Conservation (phyloP, 2,329 filamentous ascomycete species). For the Ascochyta clinopodiicola region DNA sequence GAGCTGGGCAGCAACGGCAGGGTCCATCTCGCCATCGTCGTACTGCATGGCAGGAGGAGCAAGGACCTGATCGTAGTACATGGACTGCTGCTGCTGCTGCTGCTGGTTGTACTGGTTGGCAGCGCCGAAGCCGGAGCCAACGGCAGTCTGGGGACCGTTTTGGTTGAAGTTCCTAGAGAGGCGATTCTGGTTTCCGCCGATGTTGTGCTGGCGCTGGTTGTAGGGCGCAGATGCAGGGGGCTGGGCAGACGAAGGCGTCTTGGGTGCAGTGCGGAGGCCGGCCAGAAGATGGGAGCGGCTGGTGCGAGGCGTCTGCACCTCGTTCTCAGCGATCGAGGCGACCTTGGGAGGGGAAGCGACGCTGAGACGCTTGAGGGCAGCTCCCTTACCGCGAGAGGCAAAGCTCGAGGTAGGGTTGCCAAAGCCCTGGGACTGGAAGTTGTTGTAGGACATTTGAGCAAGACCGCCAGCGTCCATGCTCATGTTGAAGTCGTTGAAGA, state of each 20-base stretch:
- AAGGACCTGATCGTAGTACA: constrained; percentile 82
- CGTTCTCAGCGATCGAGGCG: constrained; percentile 69
- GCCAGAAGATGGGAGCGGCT: constrained; percentile 94
- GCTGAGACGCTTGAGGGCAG: constrained; percentile 86
- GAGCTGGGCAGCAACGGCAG: constrained; percentile 84
- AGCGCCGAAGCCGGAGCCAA: constrained; percentile 59
- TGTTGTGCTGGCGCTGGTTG: constrained; percentile 60
- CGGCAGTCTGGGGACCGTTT: constrained; percentile 65
- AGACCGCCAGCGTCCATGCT: constrained; percentile 97
- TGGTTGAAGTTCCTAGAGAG: constrained; percentile 55
- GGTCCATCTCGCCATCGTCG: constrained; percentile 76
- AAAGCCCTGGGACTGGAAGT: constrained; percentile 70
- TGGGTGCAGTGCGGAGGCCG: constrained; percentile 90
- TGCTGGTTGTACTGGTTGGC: constrained; percentile 52
- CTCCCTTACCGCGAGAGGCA: constrained; percentile 82
- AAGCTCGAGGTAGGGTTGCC: constrained; percentile 80
- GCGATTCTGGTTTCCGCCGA: constrained; percentile 44
- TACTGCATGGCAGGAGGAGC: constrained; percentile 83
- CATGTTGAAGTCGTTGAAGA: constrained; percentile 45
- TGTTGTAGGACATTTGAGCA: constrained; percentile 97
- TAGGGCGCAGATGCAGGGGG: constrained; percentile 68
- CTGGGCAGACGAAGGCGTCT: constrained; percentile 74
- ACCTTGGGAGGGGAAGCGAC: constrained; percentile 77
- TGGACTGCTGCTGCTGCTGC: constrained; percentile 46
- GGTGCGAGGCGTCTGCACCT: constrained; percentile 78